Conservation (phyloP, 257 asterid species). For the Primulina eburnea region DNA sequence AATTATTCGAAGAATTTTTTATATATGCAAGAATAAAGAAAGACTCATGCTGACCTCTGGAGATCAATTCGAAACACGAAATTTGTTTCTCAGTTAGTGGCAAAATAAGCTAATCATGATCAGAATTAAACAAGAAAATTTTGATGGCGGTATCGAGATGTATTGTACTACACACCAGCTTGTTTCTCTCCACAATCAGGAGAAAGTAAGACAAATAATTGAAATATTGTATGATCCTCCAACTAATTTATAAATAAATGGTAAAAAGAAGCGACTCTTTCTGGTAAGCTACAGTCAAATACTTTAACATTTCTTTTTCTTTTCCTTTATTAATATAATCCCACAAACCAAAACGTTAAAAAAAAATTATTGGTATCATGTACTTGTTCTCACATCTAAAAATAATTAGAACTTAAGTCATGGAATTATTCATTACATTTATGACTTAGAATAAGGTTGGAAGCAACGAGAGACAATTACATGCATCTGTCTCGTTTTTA, state of each 20-base stretch:
- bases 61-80: conserved; percentile 15
- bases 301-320: neutral
- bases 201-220: conserved; percentile 33
- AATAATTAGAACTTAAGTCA: too few species aligned
- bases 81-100: too few species aligned
- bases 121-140: conserved; percentile 6
- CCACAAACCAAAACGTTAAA: too few species aligned
- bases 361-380: too few species aligned
- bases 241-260: conserved; percentile 27
- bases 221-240: conserved; percentile 27
- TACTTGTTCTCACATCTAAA: too few species aligned
- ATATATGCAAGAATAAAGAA: neutral
- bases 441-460: too few species aligned
- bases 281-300: conserved; percentile 23
- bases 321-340: conserved; percentile 17
- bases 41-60: neutral
- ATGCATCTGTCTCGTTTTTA: too few species aligned
- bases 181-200: conserved; percentile 24
- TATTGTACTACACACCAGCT: conserved; percentile 26
- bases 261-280: conserved; percentile 28
- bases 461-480: too few species aligned
- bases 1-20: too few species aligned
- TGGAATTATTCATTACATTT: too few species aligned
- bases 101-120: neutral
- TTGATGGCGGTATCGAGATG: conserved; percentile 12